A percentile compares a stretch with the other conserved stretches of the same genome.
These are phyloP conservation scores for Plasmodium fragile DNA, from an alignment of 169 alveolate species.

Conservation along the genomic window DNA sequence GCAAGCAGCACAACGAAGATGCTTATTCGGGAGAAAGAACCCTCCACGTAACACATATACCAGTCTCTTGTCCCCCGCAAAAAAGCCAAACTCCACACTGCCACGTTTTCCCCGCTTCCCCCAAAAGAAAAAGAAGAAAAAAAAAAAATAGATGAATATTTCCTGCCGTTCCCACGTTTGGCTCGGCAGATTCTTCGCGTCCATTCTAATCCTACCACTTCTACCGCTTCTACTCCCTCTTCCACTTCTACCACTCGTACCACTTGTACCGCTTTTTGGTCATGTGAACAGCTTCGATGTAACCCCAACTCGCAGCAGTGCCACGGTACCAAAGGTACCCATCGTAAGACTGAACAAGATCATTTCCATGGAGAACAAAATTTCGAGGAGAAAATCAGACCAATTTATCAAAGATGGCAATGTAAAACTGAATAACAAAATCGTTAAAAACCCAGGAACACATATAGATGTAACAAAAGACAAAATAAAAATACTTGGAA, in stretches of 20 bases:
- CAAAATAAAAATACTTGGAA: slow-evolving; percentile 10
- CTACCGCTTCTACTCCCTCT: background rate
- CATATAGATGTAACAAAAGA: slow-evolving; percentile 66
- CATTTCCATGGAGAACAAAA: slow-evolving; percentile 38
- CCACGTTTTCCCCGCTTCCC: background rate
- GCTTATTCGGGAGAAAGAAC: background rate
- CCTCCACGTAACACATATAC: background rate
- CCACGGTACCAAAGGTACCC: background rate
- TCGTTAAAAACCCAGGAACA: slow-evolving; percentile 52
- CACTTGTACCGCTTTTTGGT: background rate
- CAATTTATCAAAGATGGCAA: slow-evolving; percentile 59
- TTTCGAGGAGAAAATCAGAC: slow-evolving; percentile 70
- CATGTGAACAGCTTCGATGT: slow-evolving; percentile 20
- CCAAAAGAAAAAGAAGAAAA: background rate
- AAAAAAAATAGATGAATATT: background rate
- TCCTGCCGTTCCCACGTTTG: background rate
- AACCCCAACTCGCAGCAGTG: background rate
- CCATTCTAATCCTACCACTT: background rate
- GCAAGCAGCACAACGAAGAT: background rate
- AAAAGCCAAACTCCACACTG: background rate
- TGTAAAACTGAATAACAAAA: slow-evolving; percentile 58
- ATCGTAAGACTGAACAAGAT: slow-evolving; percentile 57
- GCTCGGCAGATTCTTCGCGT: background rate
- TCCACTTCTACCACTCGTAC: background rate
- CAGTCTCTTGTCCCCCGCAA: background rate